Evolutionary conservation across 23 red algal genomes (phyloP).

Genomic region (Gracilariopsis chorda): DNA sequence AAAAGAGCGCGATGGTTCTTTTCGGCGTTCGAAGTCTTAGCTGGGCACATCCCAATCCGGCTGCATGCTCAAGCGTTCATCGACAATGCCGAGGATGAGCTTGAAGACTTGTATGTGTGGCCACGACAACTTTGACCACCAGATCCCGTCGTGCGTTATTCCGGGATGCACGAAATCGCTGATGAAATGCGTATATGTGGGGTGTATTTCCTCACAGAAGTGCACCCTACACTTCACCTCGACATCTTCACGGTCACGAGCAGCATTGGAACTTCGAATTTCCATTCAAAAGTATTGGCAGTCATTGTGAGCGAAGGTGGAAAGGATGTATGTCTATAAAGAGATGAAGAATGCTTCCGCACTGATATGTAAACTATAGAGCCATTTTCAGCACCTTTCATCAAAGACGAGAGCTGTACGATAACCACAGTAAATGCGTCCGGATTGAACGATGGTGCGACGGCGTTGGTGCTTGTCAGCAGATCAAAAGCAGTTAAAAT

Average conservation of each 20-base stretch:
- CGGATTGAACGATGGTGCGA: constrained; percentile 80
- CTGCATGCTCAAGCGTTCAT: too few relatives aligned
- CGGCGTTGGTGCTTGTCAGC: constrained; percentile 77
- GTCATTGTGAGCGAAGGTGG: background rate
- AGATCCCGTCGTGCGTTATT: too few relatives aligned
- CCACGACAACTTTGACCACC: too few relatives aligned
- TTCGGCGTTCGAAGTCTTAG: too few relatives aligned
- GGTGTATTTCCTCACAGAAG: too few relatives aligned
- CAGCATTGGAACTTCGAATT: constrained; percentile 32
- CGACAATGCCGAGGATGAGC: too few relatives aligned
- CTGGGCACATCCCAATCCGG: too few relatives aligned
- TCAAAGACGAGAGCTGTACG: constrained; percentile 59
- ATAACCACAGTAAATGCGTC: constrained; percentile 88
- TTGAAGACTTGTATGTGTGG: too few relatives aligned
- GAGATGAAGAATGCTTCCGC: constrained; percentile 60
- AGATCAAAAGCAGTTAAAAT: constrained; percentile 14
- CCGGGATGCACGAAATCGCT: too few relatives aligned
- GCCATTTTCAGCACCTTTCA: constrained; percentile 8
- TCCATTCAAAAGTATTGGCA: constrained; percentile 58
- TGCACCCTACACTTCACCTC: constrained; percentile 29
- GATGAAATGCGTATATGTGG: too few relatives aligned
- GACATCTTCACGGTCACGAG: constrained; percentile 41
- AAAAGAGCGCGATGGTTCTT: too few relatives aligned
- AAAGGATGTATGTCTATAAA: background rate
- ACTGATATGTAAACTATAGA: background rate